Evolutionary conservation across 148 eudicot species (phyloP), one percentile per base, ranked within the genome.

Genomic region (Beta vulgaris): DNA sequence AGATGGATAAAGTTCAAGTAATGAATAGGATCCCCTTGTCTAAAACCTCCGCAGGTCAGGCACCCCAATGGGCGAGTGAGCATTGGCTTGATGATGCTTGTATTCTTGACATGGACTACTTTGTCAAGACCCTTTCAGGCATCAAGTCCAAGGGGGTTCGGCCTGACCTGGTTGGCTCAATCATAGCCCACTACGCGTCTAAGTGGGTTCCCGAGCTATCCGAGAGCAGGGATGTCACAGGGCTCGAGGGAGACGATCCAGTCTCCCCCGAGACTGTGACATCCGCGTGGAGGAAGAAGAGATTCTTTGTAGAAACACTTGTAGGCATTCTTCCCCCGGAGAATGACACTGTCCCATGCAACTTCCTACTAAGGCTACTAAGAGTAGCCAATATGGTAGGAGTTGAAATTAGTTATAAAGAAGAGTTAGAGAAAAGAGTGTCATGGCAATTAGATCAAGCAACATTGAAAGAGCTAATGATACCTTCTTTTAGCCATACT

Each of bases 181-280:
- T 91, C 58, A 93, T 91, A 44, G 87, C 89, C 39, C 91, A 93
- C 69, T 88, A 91, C 57, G 94, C 98, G 19, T 77, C 89, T 19
- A 91, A 85, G 62, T 90, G 88, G 88, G 94, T 93, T 32, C 93
- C 98, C 3, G 98, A 91, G 58, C 86, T 90, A 23, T 83, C 96
- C 21, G 82, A 80, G 53, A 69, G 43, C 15, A 61, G 54, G 49
- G 75, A 60, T 31, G 31, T 18, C 51, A 26, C 12, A 0, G 26
- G 10, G 1, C 25, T 6, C 8, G 68, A 75, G 67, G 57, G 58
- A 3, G 42, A 49, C 9, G 65, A 43, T 10, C 26, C 43, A n/a
- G 35, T 61, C n/a, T 80, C 89, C 6, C 79, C 89, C 0, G 78
- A 82, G 43, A 81, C 85, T 55, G 68, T 68, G 36, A 88, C 88